Conservation (phyloP, 1,284 basidiomycete species). For the Sporisorium reilianum region DNA sequence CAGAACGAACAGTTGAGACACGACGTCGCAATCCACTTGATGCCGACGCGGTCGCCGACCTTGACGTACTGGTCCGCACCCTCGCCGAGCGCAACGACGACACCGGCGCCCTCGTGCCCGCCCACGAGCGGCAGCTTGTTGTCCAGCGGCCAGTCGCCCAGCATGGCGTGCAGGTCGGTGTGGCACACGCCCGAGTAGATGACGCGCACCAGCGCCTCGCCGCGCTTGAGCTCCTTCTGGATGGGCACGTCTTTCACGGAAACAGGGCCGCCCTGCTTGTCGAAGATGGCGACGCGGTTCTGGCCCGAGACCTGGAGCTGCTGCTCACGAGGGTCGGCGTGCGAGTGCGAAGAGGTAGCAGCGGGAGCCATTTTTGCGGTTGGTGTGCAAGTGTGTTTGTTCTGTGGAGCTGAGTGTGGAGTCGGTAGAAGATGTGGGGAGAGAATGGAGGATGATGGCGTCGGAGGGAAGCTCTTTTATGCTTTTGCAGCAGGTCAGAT, state of each 20-base stretch:
- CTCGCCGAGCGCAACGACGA: conserved; percentile 81
- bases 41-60: conserved; percentile 84
- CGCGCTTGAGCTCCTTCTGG: conserved; percentile 78
- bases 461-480: conserved; percentile 4
- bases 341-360: conserved; percentile 30
- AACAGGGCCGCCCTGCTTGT: conserved; percentile 58
- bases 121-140: conserved; percentile 81
- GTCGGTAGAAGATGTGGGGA: neutral
- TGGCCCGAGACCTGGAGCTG: conserved; percentile 46
- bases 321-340: conserved; percentile 51
- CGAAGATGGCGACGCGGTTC: conserved; percentile 56
- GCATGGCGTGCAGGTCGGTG: conserved; percentile 59
- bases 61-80: conserved; percentile 75
- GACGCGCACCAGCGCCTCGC: conserved; percentile 85
- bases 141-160: conserved; percentile 67
- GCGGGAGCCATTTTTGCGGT: conserved; percentile 40
- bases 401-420: neutral
- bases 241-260: conserved; percentile 71
- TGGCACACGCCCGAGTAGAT: conserved; percentile 59
- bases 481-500: neutral
- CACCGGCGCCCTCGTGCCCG: conserved; percentile 79
- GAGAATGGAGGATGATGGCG: neutral
- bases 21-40: conserved; percentile 77
- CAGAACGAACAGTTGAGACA: conserved; percentile 81
- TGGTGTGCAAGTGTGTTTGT: neutral